These are phyloP conservation scores for Periconia sp. DNA, from an alignment of 2,329 filamentous ascomycete species.

Conservation along the genomic window DNA sequence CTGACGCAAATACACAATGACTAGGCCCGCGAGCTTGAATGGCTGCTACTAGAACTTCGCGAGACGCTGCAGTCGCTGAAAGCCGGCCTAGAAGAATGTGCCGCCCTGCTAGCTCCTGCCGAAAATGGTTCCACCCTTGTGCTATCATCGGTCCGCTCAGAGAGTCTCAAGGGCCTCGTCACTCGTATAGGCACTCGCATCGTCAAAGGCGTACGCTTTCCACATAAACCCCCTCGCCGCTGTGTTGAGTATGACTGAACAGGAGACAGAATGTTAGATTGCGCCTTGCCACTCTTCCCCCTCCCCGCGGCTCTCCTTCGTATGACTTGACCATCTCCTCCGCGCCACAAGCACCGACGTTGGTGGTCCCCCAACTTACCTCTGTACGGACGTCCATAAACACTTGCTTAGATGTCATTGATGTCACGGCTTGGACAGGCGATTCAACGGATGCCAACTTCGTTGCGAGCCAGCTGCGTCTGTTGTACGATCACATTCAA, in stretches of 20 bases:
- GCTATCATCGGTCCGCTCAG: conserved; percentile 81
- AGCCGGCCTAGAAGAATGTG: conserved; percentile 82
- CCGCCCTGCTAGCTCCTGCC: conserved; percentile 78
- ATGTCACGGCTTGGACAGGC: conserved; percentile 73
- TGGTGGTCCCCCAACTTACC: conserved; percentile 70
- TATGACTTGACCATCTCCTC: conserved; percentile 57
- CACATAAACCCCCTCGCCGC: too few species aligned
- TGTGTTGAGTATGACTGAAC: conserved; percentile 4
- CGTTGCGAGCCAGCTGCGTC: conserved; percentile 59
- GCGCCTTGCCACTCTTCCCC: conserved; percentile 68
- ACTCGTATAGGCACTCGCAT: conserved; percentile 89
- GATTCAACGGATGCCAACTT: conserved; percentile 62
- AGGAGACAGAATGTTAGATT: conserved; percentile 69
- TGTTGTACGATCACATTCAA: conserved; percentile 62
- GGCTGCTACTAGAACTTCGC: conserved; percentile 63
- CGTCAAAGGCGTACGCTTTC: conserved; percentile 75
- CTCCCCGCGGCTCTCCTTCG: conserved; percentile 53
- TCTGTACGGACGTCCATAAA: conserved; percentile 76
- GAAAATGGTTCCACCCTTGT: conserved; percentile 88
- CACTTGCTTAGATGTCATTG: conserved; percentile 79
- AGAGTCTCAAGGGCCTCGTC: conserved; percentile 88
- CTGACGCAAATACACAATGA: conserved; percentile 2
- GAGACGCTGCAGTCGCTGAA: conserved; percentile 64
- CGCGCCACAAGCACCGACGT: conserved; percentile 56
- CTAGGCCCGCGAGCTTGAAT: conserved; percentile 61